Evolutionary conservation across 2,329 filamentous ascomycete species (phyloP).

Genomic region (Rhynchosporium secalis): DNA sequence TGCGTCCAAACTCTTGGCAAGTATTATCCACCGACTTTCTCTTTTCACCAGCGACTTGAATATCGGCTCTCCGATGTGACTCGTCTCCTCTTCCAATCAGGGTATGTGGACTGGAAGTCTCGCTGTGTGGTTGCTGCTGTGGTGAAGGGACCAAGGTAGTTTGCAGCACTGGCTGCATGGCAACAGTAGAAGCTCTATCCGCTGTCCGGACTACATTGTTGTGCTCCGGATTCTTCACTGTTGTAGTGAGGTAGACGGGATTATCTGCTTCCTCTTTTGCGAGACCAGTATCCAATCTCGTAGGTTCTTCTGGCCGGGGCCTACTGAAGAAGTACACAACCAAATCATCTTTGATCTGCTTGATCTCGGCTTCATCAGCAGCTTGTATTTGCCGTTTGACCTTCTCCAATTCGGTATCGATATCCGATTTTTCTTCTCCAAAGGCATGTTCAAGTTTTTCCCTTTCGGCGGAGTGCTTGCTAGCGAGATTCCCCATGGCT

Average conservation of each 20-base stretch:
- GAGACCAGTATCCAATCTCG: neutral
- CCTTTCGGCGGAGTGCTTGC: neutral
- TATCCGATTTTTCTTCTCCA: neutral
- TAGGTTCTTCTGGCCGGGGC: neutral
- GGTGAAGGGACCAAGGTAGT: neutral
- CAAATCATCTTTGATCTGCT: neutral
- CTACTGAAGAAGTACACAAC: neutral
- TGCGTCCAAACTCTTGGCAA: neutral
- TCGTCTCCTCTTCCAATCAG: neutral
- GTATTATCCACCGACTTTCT: neutral
- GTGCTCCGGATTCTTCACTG: neutral
- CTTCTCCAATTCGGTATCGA: neutral
- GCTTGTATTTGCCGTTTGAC: neutral
- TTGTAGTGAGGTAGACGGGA: neutral
- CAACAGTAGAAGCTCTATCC: neutral
- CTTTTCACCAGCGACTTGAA: neutral
- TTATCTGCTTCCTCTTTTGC: neutral
- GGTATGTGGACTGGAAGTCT: neutral
- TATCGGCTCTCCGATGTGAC: neutral
- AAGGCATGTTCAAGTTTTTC: neutral
- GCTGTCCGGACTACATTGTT: neutral
- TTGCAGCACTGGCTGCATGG: neutral
- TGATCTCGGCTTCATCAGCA: neutral
- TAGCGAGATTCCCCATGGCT: neutral
- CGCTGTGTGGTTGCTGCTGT: neutral